Evolutionary conservation across 192 early-diverging fungal species (phyloP).

Genomic region (Entomortierella chlamydospora): DNA sequence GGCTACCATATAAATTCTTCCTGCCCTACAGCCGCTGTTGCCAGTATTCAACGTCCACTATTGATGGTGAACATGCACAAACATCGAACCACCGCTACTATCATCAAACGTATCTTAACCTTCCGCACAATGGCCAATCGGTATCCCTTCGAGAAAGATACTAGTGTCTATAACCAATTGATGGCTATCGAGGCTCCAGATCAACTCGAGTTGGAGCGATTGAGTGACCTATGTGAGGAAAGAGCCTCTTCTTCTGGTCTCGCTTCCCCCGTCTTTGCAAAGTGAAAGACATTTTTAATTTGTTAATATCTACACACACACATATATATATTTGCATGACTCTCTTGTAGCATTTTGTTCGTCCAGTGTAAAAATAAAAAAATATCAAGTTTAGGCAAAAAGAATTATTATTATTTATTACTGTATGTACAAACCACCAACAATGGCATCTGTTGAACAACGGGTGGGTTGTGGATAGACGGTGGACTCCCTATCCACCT

Average conservation of each 20-base stretch:
- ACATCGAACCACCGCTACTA: slow-evolving; percentile 65
- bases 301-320: background rate
- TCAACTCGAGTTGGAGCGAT: slow-evolving; percentile 19
- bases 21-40: background rate
- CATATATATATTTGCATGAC: too few species aligned
- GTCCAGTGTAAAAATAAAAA: too few species aligned
- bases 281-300: background rate
- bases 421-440: background rate
- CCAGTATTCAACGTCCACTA: background rate
- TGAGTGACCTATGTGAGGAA: slow-evolving; percentile 50
- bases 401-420: too few species aligned
- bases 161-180: slow-evolving; percentile 51
- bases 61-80: slow-evolving; percentile 68
- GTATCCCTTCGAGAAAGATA: slow-evolving; percentile 61
- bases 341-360: too few species aligned
- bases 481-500: too few species aligned
- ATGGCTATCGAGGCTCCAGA: slow-evolving; percentile 34
- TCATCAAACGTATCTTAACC: slow-evolving; percentile 67
- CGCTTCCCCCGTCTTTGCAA: slow-evolving; percentile 14
- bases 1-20: background rate
- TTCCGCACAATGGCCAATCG: slow-evolving; percentile 63
- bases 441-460: background rate
- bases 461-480: too few species aligned
- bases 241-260: slow-evolving; percentile 7
- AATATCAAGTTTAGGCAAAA: too few species aligned